Evolutionary conservation across 768 basidiomycete genomes (phyloP).

Genomic region (Clitopilus passeckerianus): DNA sequence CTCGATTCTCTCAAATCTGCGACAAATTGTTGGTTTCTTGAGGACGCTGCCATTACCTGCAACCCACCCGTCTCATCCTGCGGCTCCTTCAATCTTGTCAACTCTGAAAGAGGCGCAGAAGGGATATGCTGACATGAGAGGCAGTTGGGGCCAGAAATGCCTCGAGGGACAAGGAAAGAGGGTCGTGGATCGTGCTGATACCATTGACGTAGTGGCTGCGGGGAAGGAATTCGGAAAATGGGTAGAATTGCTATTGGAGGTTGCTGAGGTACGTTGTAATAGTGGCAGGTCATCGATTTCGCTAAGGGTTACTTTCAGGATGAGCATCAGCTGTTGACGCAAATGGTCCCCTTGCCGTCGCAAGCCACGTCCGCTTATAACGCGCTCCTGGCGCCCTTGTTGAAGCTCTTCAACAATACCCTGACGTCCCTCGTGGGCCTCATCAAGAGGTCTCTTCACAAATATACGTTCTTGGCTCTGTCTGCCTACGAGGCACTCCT

Average conservation of each 20-base stretch:
- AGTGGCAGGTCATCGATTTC: neutral
- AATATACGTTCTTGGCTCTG: slow-evolving; percentile 76
- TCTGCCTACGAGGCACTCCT: slow-evolving; percentile 61
- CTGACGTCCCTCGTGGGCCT: slow-evolving; percentile 57
- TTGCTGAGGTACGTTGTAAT: slow-evolving; percentile 51
- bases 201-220: slow-evolving; percentile 55
- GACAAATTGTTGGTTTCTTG: slow-evolving; percentile 63
- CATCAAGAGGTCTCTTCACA: slow-evolving; percentile 74
- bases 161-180: slow-evolving; percentile 68
- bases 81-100: slow-evolving; percentile 55
- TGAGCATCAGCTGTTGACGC: slow-evolving; percentile 61
- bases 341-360: slow-evolving; percentile 57
- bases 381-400: slow-evolving; percentile 59
- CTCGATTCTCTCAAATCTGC: slow-evolving; percentile 45
- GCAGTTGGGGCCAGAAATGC: slow-evolving; percentile 71
- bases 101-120: slow-evolving; percentile 74
- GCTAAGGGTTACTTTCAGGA: slow-evolving; percentile 32
- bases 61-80: slow-evolving; percentile 82
- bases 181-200: slow-evolving; percentile 66
- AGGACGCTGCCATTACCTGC: slow-evolving; percentile 71
- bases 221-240: slow-evolving; percentile 72
- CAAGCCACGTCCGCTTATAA: slow-evolving; percentile 55
- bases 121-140: slow-evolving; percentile 86
- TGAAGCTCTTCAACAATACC: slow-evolving; percentile 60
- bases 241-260: slow-evolving; percentile 58